Conservation (phyloP, 2,329 filamentous ascomycete genomes). For the Arthrobotrys pseudoclavata region DNA sequence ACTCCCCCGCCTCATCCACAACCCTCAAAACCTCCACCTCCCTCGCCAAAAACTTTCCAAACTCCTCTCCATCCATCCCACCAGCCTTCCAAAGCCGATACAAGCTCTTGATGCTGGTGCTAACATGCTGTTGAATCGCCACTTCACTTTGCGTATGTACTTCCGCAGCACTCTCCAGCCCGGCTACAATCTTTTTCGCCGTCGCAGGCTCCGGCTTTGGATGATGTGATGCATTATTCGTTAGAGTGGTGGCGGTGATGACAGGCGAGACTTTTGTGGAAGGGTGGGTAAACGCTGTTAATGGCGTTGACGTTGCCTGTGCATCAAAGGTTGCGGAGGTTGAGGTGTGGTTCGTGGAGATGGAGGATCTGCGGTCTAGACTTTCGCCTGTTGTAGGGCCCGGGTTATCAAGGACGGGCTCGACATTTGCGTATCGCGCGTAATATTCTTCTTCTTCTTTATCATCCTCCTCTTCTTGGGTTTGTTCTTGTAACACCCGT, state of each 20-base stretch:
- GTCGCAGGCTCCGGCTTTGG: slow-evolving; percentile 71
- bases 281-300: slow-evolving; percentile 46
- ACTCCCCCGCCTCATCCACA: slow-evolving; percentile 72
- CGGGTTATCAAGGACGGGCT: slow-evolving; percentile 78
- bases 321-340: slow-evolving; percentile 25
- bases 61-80: slow-evolving; percentile 81
- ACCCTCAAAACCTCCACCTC: slow-evolving; percentile 79
- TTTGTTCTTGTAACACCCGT: slow-evolving; percentile 32
- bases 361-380: slow-evolving; percentile 45
- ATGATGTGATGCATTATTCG: not conserved
- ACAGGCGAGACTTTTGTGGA: slow-evolving; percentile 58
- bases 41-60: slow-evolving; percentile 77
- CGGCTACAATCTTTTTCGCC: slow-evolving; percentile 72
- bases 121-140: slow-evolving; percentile 83
- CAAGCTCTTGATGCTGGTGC: slow-evolving; percentile 81
- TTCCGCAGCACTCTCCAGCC: slow-evolving; percentile 72
- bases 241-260: slow-evolving; percentile 39
- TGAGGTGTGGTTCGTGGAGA: slow-evolving; percentile 35
- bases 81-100: slow-evolving; percentile 78
- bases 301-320: slow-evolving; percentile 28
- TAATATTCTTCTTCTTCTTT: slow-evolving; percentile 78
- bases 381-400: slow-evolving; percentile 9
- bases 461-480: slow-evolving; percentile 65
- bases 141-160: slow-evolving; percentile 76
- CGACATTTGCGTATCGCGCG: slow-evolving; percentile 81